These are phyloP conservation scores for Sphagnum fallax DNA, from an alignment of 228 moss, liverwort and hornwort genomes.

Conservation along the genomic window DNA sequence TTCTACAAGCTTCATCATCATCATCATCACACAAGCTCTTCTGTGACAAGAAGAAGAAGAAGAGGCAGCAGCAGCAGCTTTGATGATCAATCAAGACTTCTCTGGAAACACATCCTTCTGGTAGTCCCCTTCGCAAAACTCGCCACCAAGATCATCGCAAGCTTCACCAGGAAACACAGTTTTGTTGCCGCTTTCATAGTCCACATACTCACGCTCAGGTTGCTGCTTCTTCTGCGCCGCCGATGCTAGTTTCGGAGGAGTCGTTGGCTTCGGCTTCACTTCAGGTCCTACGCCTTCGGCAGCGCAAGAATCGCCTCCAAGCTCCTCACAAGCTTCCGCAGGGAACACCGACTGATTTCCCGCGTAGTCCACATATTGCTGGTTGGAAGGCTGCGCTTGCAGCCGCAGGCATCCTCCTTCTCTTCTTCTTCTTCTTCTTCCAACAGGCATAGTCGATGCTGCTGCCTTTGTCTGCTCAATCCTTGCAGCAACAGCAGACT, in stretches of 20 bases:
- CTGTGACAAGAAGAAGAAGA: too few species aligned
- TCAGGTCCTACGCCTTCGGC: constrained; percentile 33
- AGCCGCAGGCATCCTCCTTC: background rate
- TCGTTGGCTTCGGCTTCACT: constrained; percentile 4
- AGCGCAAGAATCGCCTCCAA: constrained; percentile 32
- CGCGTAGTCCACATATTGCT: constrained; percentile 9
- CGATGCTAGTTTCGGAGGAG: constrained; percentile 1
- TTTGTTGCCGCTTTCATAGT: constrained; percentile 21
- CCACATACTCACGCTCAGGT: constrained; percentile 36
- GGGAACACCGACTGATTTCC: constrained; percentile 35
- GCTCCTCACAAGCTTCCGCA: constrained; percentile 51
- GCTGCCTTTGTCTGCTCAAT: too few species aligned
- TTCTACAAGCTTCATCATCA: too few species aligned
- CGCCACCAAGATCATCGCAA: constrained; percentile 54
- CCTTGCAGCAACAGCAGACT: too few species aligned
- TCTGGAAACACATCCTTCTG: constrained; percentile 44
- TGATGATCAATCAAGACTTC: constrained; percentile 1
- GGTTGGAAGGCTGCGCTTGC: constrained; percentile 8
- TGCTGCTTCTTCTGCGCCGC: background rate
- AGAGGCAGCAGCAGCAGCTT: too few species aligned
- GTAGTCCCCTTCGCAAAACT: constrained; percentile 41
- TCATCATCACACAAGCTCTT: too few species aligned
- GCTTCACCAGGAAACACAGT: constrained; percentile 52
- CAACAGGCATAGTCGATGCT: too few species aligned
- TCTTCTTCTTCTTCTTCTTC: background rate